Evolutionary conservation across 2,329 filamentous ascomycete genomes (phyloP).

Genomic region (Teratosphaeria nubilosa): DNA sequence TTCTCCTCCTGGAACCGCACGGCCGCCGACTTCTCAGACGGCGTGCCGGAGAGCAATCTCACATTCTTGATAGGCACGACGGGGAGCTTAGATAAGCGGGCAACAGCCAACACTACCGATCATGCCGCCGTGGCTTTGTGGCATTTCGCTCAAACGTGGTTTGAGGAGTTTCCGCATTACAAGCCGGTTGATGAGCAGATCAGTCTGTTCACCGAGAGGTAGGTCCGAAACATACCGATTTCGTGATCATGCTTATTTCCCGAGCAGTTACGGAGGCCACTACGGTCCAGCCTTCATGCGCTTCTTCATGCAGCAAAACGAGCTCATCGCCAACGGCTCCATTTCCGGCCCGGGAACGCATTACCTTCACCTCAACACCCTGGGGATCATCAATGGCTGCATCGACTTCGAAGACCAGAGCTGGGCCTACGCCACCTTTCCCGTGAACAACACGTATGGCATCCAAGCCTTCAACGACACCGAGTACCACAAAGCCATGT

Average conservation of each 20-base stretch:
- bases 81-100: constrained; percentile 37
- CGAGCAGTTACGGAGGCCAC: constrained; percentile 41
- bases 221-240: neutral
- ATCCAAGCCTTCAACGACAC: constrained; percentile 42
- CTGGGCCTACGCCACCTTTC: constrained; percentile 25
- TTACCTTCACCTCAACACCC: constrained; percentile 36
- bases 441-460: constrained; percentile 52
- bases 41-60: constrained; percentile 22
- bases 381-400: constrained; percentile 50
- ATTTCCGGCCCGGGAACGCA: constrained; percentile 30
- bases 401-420: constrained; percentile 42
- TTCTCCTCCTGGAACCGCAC: constrained; percentile 3
- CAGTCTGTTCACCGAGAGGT: constrained; percentile 46
- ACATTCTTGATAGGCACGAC: constrained; percentile 46
- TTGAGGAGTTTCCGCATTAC: constrained; percentile 30
- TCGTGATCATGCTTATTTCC: neutral
- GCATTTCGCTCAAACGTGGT: constrained; percentile 50
- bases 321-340: constrained; percentile 41
- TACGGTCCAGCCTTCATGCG: constrained; percentile 42
- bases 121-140: constrained; percentile 40
- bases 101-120: constrained; percentile 21
- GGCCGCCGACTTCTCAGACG: constrained; percentile 24
- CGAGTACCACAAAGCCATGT: constrained; percentile 25
- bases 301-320: constrained; percentile 49
- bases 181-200: constrained; percentile 41